Evolutionary conservation across 2,329 filamentous ascomycete species (phyloP).

Genomic region (Lasiodiplodia citricola): DNA sequence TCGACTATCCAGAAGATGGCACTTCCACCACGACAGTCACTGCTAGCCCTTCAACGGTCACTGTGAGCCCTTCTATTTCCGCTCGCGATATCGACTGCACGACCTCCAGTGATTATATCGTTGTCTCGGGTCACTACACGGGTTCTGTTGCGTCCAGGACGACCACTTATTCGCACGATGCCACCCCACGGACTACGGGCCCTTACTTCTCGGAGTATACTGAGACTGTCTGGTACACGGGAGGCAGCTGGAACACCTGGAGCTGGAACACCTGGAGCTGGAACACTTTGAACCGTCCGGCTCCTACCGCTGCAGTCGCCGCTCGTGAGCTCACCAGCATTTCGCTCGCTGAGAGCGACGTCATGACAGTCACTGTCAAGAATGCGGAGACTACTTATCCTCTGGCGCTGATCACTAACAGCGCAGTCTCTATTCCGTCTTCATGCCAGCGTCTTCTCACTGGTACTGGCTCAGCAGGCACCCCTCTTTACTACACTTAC

Average conservation of each 20-base stretch:
- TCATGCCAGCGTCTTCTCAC: background rate
- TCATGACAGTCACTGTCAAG: background rate
- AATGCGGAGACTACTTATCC: background rate
- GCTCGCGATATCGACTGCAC: background rate
- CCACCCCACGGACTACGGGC: no score
- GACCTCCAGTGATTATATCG: background rate
- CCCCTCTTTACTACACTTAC: background rate
- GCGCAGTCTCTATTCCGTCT: background rate
- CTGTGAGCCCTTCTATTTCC: background rate
- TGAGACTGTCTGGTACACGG: background rate
- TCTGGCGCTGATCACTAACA: background rate
- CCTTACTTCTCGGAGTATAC: background rate
- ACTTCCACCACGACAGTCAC: no score
- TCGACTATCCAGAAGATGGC: no score
- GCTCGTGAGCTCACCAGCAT: slow-evolving; percentile 4
- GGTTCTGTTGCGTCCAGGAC: background rate
- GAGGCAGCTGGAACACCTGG: no score
- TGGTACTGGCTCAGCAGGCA: background rate
- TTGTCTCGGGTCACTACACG: background rate
- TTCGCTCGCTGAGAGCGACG: background rate
- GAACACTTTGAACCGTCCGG: background rate
- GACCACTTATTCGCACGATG: background rate
- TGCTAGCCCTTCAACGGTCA: background rate
- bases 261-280: background rate
- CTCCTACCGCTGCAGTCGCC: background rate